Percentiles rank a stretch among this genome's conserved stretches.
These are phyloP conservation scores for Ligustrum vulgare DNA, from an alignment of 257 asterid species.

Conservation along the genomic window DNA sequence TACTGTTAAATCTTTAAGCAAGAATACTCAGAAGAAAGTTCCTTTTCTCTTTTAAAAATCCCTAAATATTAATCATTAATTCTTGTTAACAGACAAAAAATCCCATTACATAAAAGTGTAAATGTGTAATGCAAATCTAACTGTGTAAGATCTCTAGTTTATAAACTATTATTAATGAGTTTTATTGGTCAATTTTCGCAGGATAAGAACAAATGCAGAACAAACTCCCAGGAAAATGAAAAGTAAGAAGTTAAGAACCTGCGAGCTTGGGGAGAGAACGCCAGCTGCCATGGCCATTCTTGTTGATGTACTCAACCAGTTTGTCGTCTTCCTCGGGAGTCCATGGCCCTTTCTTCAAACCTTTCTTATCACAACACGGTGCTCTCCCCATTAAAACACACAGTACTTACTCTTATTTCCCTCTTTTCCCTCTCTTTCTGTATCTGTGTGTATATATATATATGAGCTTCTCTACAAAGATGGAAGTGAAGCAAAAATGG, in stretches of 20 bases:
- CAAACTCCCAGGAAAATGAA: neutral
- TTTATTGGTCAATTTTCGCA: neutral
- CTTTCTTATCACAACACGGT: slow-evolving; percentile 90
- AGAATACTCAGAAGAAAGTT: too few relatives aligned
- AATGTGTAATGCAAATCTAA: neutral
- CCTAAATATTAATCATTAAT: too few relatives aligned
- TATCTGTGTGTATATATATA: neutral
- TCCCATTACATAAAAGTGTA: too few relatives aligned
- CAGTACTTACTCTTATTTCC: slow-evolving; percentile 12
- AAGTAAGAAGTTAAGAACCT: slow-evolving; percentile 35
- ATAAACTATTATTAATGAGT: neutral
- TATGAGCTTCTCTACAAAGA: neutral
- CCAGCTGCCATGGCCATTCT: slow-evolving; percentile 95
- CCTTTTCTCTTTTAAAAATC: too few relatives aligned
- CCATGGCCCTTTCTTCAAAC: slow-evolving; percentile 95
- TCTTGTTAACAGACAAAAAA: too few relatives aligned
- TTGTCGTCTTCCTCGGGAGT: slow-evolving; percentile 87
- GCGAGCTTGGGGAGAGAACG: slow-evolving; percentile 84
- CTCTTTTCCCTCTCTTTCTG: neutral
- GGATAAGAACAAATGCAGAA: neutral
- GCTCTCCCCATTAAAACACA: slow-evolving; percentile 73
- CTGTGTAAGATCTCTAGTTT: neutral
- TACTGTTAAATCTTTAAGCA: too few relatives aligned
- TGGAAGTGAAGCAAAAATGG: neutral
- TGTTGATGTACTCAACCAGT: slow-evolving; percentile 61